Evolutionary conservation across 805 yeast species (phyloP).

Genomic region (Metschnikowia baotianmanensis): DNA sequence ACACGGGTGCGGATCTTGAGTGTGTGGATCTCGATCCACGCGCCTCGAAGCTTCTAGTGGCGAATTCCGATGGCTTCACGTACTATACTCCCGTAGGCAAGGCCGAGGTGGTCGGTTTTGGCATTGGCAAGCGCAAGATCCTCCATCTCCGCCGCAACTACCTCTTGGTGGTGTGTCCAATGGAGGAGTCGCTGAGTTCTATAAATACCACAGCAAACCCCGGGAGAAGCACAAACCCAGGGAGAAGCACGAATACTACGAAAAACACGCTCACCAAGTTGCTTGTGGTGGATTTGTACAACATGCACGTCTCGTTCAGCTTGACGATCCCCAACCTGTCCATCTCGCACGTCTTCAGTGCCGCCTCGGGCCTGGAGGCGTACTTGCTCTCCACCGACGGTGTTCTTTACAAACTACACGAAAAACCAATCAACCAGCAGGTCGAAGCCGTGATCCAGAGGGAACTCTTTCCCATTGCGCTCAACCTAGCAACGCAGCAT

Average conservation of each 20-base stretch:
- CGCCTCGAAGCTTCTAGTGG: conserved; percentile 58
- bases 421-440: conserved; percentile 64
- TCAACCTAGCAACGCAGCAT: conserved; percentile 54
- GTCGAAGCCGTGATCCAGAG: conserved; percentile 66
- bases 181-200: conserved; percentile 28
- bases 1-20: conserved; percentile 48
- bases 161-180: conserved; percentile 56
- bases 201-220: no score
- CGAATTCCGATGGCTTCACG: conserved; percentile 58
- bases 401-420: conserved; percentile 61
- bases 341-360: conserved; percentile 54
- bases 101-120: conserved; percentile 53
- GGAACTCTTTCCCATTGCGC: conserved; percentile 70
- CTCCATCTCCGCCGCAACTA: conserved; percentile 49
- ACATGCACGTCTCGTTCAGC: conserved; percentile 69
- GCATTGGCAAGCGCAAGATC: conserved; percentile 52
- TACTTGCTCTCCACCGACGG: conserved; percentile 75
- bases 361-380: conserved; percentile 48
- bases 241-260: conserved; percentile 5
- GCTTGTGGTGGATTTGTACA: conserved; percentile 63
- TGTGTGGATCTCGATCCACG: conserved; percentile 44
- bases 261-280: conserved; percentile 48
- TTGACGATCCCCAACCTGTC: conserved; percentile 61
- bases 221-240: no score
- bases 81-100: conserved; percentile 59